phyloP scores from a whole-genome alignment of 2,329 filamentous ascomycete species.

The Colletotrichum siamense region DNA sequence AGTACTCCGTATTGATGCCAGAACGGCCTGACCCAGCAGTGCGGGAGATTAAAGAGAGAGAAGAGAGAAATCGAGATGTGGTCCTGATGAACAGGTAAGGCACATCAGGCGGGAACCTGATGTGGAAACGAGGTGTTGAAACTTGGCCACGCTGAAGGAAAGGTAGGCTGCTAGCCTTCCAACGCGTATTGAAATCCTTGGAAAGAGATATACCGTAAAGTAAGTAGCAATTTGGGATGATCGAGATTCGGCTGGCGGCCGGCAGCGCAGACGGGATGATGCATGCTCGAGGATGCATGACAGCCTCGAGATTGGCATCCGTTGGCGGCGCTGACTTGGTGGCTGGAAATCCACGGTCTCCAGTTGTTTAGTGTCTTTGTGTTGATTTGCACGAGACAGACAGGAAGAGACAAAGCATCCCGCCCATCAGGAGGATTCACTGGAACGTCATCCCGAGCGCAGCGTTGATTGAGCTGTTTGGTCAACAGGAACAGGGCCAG shows the following conservation, averaged over 20 bases:
- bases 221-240: background rate
- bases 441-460: background rate
- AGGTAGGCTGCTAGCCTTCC: background rate
- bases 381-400: background rate
- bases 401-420: background rate
- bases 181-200: background rate
- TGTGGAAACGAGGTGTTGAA: background rate
- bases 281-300: conserved; percentile 7
- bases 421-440: background rate
- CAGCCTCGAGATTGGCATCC: background rate
- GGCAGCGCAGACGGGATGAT: conserved; percentile 9
- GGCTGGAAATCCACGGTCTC: background rate
- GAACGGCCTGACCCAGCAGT: background rate
- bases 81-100: background rate
- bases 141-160: background rate
- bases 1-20: background rate
- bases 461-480: background rate
- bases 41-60: background rate
- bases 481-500: background rate
- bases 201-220: background rate
- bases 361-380: background rate
- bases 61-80: background rate
- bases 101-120: background rate
- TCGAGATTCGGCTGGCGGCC: background rate
- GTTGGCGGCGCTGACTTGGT: background rate